Base-by-base conservation (phyloP, 352 stramenopile species). In the Globisporangium iwayamae region DNA sequence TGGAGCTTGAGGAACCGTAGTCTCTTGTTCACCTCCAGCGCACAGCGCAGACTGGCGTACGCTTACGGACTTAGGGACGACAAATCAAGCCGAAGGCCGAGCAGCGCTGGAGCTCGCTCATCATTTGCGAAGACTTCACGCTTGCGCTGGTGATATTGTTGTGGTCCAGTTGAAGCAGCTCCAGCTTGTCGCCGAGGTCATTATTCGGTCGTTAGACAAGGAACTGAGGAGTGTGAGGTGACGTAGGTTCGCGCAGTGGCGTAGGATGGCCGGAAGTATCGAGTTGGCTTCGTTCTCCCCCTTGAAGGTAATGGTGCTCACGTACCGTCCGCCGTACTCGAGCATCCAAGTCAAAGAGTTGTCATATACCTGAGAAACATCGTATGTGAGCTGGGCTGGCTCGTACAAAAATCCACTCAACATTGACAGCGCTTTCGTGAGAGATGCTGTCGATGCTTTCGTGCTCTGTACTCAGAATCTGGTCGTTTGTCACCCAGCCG, bases 401-500 rank as follows among this genome's bases (percentile, higher is more conserved):
- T 18, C 38, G 10, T 5, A 3, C 10, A 13, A 18, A 45, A 13
- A 25, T 54, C 48, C 25, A 54, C 22, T 20, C 22, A 0, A 36
- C 22, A 1, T 2, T 20, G 48, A 36, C 28, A 13, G 13, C 22
- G 48, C 28, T 32, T 10, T 11, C 6, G 6, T 54, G 48, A 34
- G 4, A 6, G 11, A n/a, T 18, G 4, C 38, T 45, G 38, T 36
- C 48, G 11, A 54, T 36, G 28, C 9, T 34, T 5, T 63, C 57
- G 5, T 28, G 30, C 43, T 63, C 57, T 11, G 36, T 45, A 18
- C 30, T 45, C 13, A 46, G 4, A 14, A 63, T 20, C 2, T 63
- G 13, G 34, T 46, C 16, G 18, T 30, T 34, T 11, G 30, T 54
- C 43, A 56, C 57, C 57, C 57, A 63, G 4, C 43, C 41, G 28